Evolutionary conservation across 495 filamentous ascomycete genomes (phyloP).

Genomic region (Barbatosphaeria neglecta): DNA sequence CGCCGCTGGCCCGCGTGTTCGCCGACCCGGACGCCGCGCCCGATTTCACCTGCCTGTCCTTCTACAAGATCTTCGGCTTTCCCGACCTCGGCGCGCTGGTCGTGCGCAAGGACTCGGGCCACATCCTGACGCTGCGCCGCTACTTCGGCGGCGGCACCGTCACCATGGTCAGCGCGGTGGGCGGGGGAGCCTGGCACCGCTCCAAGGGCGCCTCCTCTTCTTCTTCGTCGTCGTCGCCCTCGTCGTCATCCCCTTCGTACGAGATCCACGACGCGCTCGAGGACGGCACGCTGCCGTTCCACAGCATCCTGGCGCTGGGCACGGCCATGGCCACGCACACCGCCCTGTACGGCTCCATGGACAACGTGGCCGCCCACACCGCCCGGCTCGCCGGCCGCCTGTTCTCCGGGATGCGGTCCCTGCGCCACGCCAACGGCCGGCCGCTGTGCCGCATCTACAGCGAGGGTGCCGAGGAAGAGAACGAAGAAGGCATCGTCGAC

Average conservation of each 20-base stretch:
- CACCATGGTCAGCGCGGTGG: constrained; percentile 49
- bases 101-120: constrained; percentile 49
- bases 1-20: constrained; percentile 44
- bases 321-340: constrained; percentile 56
- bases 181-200: constrained; percentile 53
- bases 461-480: too few relatives aligned
- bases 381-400: constrained; percentile 41
- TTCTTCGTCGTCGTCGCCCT: too few relatives aligned
- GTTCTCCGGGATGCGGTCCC: constrained; percentile 33
- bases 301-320: constrained; percentile 60
- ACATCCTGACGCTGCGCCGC: constrained; percentile 48
- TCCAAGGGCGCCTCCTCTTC: too few relatives aligned
- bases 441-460: constrained; percentile 51
- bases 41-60: constrained; percentile 60
- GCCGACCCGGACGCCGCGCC: constrained; percentile 46
- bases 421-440: constrained; percentile 50
- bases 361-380: constrained; percentile 51
- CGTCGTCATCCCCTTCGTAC: too few relatives aligned
- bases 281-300: constrained; percentile 71
- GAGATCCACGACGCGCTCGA: constrained; percentile 57
- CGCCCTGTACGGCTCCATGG: constrained; percentile 50
- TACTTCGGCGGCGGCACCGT: constrained; percentile 77
- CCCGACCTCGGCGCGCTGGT: constrained; percentile 65
- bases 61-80: constrained; percentile 80
- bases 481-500: constrained; percentile 44